A percentile compares a stretch with the other conserved stretches of the same genome.
phyloP scores from a whole-genome alignment of 176 grass and related monocot species.

The Oryza meridionalis region DNA sequence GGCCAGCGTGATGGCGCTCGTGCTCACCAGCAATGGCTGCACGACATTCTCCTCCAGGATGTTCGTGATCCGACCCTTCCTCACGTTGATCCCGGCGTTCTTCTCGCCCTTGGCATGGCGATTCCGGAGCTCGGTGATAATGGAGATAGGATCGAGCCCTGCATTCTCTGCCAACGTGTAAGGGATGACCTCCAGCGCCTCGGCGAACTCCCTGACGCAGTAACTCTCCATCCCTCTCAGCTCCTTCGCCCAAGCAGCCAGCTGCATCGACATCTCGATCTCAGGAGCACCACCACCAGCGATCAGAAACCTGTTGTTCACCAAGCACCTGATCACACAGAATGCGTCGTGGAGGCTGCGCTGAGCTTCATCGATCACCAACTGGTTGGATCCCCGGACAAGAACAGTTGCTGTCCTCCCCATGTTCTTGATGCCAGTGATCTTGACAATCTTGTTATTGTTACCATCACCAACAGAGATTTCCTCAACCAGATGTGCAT shows the following conservation, averaged over 20 bases:
- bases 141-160: constrained; percentile 73
- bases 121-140: constrained; percentile 84
- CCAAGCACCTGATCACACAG: constrained; percentile 90
- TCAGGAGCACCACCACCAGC: constrained; percentile 89
- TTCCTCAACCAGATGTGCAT: constrained; percentile 80
- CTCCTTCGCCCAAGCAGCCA: constrained; percentile 77
- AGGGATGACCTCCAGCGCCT: constrained; percentile 82
- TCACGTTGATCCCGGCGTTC: constrained; percentile 81
- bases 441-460: constrained; percentile 57
- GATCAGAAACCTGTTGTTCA: constrained; percentile 86
- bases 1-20: constrained; percentile 69
- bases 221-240: constrained; percentile 91
- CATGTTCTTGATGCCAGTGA: constrained; percentile 89
- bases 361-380: constrained; percentile 92
- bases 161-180: constrained; percentile 92
- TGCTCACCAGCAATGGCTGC: constrained; percentile 82
- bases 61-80: constrained; percentile 84
- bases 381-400: constrained; percentile 82
- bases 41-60: constrained; percentile 78
- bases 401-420: constrained; percentile 78
- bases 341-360: constrained; percentile 92
- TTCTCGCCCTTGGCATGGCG: constrained; percentile 76
- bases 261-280: constrained; percentile 89
- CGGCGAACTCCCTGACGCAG: constrained; percentile 87
- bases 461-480: constrained; percentile 73